Base-by-base conservation (phyloP, 805 yeast genomes). In the Zygoascus biomembranicola region DNA sequence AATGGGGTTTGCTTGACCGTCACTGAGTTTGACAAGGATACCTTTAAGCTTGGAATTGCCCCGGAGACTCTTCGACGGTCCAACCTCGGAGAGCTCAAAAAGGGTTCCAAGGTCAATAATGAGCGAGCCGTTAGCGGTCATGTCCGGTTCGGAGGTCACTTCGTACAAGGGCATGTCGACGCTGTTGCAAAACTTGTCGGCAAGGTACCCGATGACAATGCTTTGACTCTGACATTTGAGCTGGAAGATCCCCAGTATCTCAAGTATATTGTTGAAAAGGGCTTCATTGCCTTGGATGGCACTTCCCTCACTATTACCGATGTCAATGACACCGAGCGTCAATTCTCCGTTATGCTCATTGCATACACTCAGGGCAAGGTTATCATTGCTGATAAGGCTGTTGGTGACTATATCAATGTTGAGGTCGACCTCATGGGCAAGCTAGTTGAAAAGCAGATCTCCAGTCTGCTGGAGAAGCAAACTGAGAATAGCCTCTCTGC, bases 131-230 rank as follows among this genome's bases (percentile, higher is more conserved):
- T 94, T 32, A 74, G 82, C 1, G 81, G 82, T 13, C 88, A 87
- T 51, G 87, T 82, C 6, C 75, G 99, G 58, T 81, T 90, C 63
- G 99, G 99, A 23, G 99, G 99, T 0, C 99, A 94, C 69, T 80
- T 92, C 58, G 99, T 94, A 2, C 99, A 94, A 61, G 99, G 99
- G 5, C 99, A 94, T 71, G 89, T 94, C 31, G 99, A 94, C 67
- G 87, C 97, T 0, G 77, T 84, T 37, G 97, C 97, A 1, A 68
- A 66, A 37, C 84, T 92, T 42, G 75, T 77, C 1, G 67, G 69
- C 0, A 75, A 69, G 28, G 69, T 59, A 9, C 70, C 78, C 1
- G 97, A 90, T 63, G 77, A 82, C 1, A 87, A 89, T 67, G 84
- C 98, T 0, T 72, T 89, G 35, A 75, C 84, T 2, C 85, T 82